These are phyloP conservation scores for Termitomyces sp. DNA, from an alignment of 768 basidiomycete genomes.

Conservation along the genomic window DNA sequence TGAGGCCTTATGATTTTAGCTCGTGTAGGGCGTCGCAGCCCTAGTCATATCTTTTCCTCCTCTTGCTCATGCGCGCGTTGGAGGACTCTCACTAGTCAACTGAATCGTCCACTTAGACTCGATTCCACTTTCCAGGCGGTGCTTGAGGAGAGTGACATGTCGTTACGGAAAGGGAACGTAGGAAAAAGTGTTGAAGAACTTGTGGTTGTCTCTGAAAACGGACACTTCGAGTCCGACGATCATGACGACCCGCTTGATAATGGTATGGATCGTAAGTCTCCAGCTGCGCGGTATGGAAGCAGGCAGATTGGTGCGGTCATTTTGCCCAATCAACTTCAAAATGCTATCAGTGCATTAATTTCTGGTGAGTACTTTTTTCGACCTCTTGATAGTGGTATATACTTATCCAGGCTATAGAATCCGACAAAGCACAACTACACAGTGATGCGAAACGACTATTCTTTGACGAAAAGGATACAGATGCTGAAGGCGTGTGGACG, in stretches of 20 bases:
- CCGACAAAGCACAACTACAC: conserved; percentile 59
- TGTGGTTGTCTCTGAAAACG: conserved; percentile 40
- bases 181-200: conserved; percentile 41
- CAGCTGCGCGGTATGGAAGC: conserved; percentile 80
- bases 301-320: conserved; percentile 65
- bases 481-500: conserved; percentile 44
- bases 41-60: not conserved
- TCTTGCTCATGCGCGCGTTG: not conserved
- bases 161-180: conserved; percentile 39
- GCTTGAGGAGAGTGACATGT: conserved; percentile 64
- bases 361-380: conserved; percentile 39
- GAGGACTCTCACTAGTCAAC: conserved; percentile 24
- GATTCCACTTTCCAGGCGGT: conserved; percentile 63
- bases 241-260: conserved; percentile 25
- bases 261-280: conserved; percentile 53
- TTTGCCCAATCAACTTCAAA: conserved; percentile 67
- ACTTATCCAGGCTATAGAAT: conserved; percentile 34
- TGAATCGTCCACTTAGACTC: conserved; percentile 58
- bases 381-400: not conserved
- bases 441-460: conserved; percentile 74
- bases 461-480: conserved; percentile 25
- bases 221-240: conserved; percentile 26
- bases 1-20: conserved; percentile 13
- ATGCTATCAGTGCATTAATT: conserved; percentile 62
- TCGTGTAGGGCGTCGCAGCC: conserved; percentile 1